Percentiles rank a stretch among this genome's conserved stretches.
These are phyloP conservation scores for Apiotrichum domesticum DNA, from an alignment of 1,284 basidiomycete species.

Conservation along the genomic window DNA sequence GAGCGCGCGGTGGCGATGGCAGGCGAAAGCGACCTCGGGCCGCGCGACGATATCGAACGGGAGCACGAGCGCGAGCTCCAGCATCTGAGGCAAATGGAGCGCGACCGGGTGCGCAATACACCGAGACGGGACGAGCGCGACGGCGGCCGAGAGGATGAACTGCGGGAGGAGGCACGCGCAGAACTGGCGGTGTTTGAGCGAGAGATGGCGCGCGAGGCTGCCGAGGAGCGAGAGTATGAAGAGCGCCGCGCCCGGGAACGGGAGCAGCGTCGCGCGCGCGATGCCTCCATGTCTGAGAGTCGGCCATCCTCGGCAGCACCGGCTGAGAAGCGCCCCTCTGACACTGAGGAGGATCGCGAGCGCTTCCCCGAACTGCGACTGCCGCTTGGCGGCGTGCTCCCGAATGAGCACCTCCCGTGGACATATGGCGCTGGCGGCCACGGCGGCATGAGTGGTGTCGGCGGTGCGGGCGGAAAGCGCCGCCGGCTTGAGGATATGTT, in stretches of 20 bases:
- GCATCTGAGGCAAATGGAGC: not conserved
- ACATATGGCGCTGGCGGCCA: not conserved
- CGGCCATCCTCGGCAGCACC: not conserved
- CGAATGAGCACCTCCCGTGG: constrained; percentile 3
- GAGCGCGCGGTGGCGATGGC: not conserved
- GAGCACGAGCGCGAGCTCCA: not conserved
- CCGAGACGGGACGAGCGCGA: not conserved
- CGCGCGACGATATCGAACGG: not conserved
- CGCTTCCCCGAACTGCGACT: not conserved
- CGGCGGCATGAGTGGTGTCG: not conserved
- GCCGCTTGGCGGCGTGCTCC: not conserved
- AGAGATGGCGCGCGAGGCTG: not conserved
- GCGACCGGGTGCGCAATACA: not conserved
- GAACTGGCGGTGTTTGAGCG: not conserved
- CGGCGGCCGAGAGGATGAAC: not conserved
- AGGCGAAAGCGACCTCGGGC: not conserved
- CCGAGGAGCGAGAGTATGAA: not conserved
- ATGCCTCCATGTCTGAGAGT: not conserved
- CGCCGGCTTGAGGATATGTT: not conserved
- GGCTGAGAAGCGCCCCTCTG: not conserved
- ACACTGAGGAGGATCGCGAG: not conserved
- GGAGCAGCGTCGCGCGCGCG: not conserved
- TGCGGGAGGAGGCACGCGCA: not conserved
- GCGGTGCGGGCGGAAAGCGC: not conserved
- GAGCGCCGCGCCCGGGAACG: not conserved